Percentiles rank a stretch among this genome's conserved stretches.
Conservation (phyloP, 768 basidiomycete species). For the Suillus plorans region DNA sequence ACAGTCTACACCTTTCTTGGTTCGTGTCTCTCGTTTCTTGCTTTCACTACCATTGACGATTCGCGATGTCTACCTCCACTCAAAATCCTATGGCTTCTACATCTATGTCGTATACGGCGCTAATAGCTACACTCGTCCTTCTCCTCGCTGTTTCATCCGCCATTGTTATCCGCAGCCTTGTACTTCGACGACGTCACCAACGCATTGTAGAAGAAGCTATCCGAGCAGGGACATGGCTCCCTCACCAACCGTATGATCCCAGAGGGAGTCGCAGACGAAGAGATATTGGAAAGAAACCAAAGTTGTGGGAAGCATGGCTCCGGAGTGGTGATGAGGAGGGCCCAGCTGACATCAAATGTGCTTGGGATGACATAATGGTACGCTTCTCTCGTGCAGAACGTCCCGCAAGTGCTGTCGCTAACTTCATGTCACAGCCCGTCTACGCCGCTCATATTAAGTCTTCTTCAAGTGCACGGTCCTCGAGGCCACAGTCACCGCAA, state of each 20-base stretch:
- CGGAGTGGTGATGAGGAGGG: conserved; percentile 14
- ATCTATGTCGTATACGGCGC: conserved; percentile 39
- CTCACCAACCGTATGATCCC: conserved; percentile 21
- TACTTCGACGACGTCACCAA: conserved; percentile 62
- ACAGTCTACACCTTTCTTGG: conserved; percentile 35
- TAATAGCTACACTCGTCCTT: conserved; percentile 63
- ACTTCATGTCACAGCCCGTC: conserved; percentile 20
- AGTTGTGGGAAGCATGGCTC: conserved; percentile 30
- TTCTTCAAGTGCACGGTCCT: conserved; percentile 10
- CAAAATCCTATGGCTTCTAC: conserved; percentile 5
- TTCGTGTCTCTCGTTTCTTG: conserved; percentile 12
- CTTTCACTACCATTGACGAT: conserved; percentile 1
- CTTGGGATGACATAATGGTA: conserved; percentile 32
- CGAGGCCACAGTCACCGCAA: conserved; percentile 3
- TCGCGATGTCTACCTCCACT: conserved; percentile 19
- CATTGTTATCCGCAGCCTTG: conserved; percentile 62
- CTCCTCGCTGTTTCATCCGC: conserved; percentile 66
- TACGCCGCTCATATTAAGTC: conserved; percentile 21
- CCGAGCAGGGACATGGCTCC: conserved; percentile 60
- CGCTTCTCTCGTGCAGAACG: background rate
- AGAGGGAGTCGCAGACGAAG: conserved; percentile 20
- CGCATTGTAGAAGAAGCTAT: conserved; percentile 63
- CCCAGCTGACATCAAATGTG: conserved; percentile 13
- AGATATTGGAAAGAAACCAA: conserved; percentile 31
- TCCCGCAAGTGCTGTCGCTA: background rate